Conservation (phyloP, 306 rosid genomes). For the Rosa persica region DNA sequence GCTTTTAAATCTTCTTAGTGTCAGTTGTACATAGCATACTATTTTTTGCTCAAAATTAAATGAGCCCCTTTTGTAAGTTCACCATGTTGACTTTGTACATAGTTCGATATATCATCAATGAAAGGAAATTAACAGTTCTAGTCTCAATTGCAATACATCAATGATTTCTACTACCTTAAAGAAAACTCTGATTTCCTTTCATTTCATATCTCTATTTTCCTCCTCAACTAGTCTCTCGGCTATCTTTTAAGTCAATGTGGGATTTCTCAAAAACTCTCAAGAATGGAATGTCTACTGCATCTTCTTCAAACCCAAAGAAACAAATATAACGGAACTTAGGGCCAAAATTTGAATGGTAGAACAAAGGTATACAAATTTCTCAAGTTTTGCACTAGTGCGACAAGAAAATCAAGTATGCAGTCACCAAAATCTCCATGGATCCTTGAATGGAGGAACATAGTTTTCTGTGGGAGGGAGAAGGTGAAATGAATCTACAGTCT, state of each 20-base stretch:
- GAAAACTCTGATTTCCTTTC: background rate
- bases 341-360: constrained; percentile 2
- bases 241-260: background rate
- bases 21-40: constrained; percentile 10
- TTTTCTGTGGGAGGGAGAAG: constrained; percentile 75
- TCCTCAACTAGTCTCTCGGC: background rate
- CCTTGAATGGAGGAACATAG: constrained; percentile 92
- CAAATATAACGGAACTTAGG: background rate
- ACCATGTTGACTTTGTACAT: constrained; percentile 30
- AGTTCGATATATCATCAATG: constrained; percentile 31
- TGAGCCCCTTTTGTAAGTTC: constrained; percentile 47
- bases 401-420: background rate
- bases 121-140: constrained; percentile 16
- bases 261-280: background rate
- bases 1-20: background rate
- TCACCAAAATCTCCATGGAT: constrained; percentile 99
- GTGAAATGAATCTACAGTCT: constrained; percentile 77
- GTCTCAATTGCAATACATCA: background rate
- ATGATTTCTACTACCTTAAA: background rate
- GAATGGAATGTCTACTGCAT: background rate
- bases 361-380: background rate
- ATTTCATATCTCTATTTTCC: background rate
- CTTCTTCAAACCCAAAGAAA: background rate
- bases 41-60: constrained; percentile 47
- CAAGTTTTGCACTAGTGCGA: background rate